phyloP scores from a whole-genome alignment of 2,329 filamentous ascomycete genomes.

The Mariannaea sp. region DNA sequence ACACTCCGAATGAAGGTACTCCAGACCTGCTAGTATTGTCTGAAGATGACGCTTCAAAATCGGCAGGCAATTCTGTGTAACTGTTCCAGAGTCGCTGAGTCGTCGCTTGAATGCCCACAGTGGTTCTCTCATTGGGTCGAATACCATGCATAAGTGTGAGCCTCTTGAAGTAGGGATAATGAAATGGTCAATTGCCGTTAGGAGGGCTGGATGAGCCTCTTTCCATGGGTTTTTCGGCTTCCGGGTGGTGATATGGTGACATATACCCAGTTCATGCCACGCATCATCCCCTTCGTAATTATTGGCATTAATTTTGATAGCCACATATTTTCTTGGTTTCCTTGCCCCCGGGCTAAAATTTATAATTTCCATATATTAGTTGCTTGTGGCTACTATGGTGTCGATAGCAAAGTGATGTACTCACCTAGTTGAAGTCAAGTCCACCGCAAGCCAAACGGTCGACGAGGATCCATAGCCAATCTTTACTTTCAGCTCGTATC shows the following conservation, averaged over 20 bases:
- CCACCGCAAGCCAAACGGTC: constrained; percentile 45
- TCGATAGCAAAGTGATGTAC: too few relatives aligned
- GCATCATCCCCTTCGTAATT: constrained; percentile 28
- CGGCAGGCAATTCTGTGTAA: constrained; percentile 16
- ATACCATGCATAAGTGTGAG: constrained; percentile 44
- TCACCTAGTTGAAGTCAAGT: constrained; percentile 15
- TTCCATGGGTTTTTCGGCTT: constrained; percentile 28
- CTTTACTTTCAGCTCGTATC: constrained; percentile 43
- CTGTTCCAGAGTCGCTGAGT: constrained; percentile 40
- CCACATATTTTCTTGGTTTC: constrained; percentile 26
- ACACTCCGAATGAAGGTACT: constrained; percentile 49
- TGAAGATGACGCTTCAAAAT: constrained; percentile 45
- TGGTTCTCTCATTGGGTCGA: constrained; percentile 47
- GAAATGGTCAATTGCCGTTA: constrained; percentile 41
- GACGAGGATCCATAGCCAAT: constrained; percentile 45
- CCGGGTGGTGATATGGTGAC: constrained; percentile 14
- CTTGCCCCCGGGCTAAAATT: not conserved
- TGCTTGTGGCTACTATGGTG: constrained; percentile 6
- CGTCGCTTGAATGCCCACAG: constrained; percentile 43
- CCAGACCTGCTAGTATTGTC: constrained; percentile 45
- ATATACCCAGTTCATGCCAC: constrained; percentile 28
- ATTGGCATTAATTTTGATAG: constrained; percentile 32
- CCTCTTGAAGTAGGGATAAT: constrained; percentile 37
- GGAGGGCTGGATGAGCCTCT: constrained; percentile 37
- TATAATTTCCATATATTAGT: not conserved